Percentiles rank a stretch among this genome's conserved stretches.
Conservation (phyloP, 83 land plant genomes). For the Larix sibirica region DNA sequence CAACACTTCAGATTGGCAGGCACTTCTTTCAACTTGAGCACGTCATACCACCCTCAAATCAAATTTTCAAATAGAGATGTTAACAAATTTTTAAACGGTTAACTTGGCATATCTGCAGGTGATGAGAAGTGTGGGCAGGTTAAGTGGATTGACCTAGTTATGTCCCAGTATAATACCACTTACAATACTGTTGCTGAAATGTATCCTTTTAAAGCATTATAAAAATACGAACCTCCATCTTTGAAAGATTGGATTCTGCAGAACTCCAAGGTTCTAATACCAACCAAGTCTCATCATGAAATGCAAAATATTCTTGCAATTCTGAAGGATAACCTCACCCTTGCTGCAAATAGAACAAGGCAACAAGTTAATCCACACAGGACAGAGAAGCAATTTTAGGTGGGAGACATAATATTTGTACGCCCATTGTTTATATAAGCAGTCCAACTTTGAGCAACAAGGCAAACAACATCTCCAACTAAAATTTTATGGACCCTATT, state of each 20-base stretch:
- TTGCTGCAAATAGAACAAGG: not conserved
- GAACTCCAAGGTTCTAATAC: not conserved
- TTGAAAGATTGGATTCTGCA: not conserved
- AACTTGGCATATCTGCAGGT: not conserved
- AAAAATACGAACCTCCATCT: not conserved
- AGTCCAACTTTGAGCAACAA: not conserved
- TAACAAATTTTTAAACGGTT: too few relatives aligned
- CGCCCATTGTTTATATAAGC: not conserved
- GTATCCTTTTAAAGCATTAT: not conserved
- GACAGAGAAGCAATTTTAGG: not conserved
- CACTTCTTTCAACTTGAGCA: not conserved
- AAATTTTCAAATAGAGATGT: not conserved
- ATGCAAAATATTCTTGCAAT: not conserved
- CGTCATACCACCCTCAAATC: not conserved
- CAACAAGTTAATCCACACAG: not conserved
- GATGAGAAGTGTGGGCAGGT: not conserved
- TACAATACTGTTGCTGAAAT: not conserved
- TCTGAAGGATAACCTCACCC: not conserved
- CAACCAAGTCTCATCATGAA: not conserved
- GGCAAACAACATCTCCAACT: not conserved
- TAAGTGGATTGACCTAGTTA: not conserved
- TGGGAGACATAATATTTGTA: not conserved
- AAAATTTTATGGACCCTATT: not conserved
- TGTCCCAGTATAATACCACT: not conserved
- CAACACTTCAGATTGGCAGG: not conserved